phyloP scores from a whole-genome alignment of 179 eudicot species.

The Corrigiola litoralis region DNA sequence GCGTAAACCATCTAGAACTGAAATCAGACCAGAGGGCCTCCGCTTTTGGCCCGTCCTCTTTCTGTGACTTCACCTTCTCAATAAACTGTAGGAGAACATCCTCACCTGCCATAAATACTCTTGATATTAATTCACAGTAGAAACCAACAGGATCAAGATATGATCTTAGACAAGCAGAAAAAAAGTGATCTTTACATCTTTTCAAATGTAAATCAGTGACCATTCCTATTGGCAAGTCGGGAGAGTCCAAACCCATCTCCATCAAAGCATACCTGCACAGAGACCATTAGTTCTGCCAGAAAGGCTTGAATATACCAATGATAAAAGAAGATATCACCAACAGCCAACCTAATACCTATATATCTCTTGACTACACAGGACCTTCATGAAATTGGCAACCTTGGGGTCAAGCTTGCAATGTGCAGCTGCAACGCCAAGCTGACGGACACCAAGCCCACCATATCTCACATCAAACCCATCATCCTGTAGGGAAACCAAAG shows the following conservation, averaged over 20 bases:
- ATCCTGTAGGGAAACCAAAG: slow-evolving; percentile 29
- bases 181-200: slow-evolving; percentile 40
- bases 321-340: no score
- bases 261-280: slow-evolving; percentile 60
- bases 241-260: slow-evolving; percentile 72
- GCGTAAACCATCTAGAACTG: slow-evolving; percentile 74
- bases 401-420: slow-evolving; percentile 63
- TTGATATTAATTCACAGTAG: background rate
- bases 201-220: slow-evolving; percentile 60
- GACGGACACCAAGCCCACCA: slow-evolving; percentile 66
- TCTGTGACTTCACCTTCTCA: slow-evolving; percentile 33
- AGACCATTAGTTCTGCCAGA: background rate
- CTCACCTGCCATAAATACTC: slow-evolving; percentile 42
- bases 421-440: slow-evolving; percentile 55
- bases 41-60: slow-evolving; percentile 37
- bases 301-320: background rate
- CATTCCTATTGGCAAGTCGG: slow-evolving; percentile 79
- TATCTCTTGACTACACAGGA: slow-evolving; percentile 67
- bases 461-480: slow-evolving; percentile 76
- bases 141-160: background rate
- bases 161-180: background rate
- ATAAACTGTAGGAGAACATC: slow-evolving; percentile 43
- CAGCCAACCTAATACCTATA: slow-evolving; percentile 39
- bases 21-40: slow-evolving; percentile 74
- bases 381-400: slow-evolving; percentile 70